Base-by-base conservation (phyloP, 768 basidiomycete genomes). In the Tricholomella constricta region DNA sequence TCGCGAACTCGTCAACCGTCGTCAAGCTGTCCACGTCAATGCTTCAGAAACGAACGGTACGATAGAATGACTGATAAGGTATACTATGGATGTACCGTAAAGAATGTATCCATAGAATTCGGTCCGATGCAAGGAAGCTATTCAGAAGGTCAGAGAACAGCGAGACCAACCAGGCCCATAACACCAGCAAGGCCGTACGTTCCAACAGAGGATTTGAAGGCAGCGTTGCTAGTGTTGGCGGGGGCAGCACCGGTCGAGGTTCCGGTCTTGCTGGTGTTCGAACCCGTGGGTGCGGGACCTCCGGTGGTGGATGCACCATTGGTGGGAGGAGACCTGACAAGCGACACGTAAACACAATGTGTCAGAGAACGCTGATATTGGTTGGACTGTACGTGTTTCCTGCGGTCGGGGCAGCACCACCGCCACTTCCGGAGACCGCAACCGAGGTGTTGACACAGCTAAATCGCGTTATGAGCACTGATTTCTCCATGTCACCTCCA, bases 81-180 rank as follows among this genome's bases (percentile, higher is more conserved):
- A 35, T 9, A 48, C 14, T 20, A 34, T 27, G n/a, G n/a, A 42
- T 19, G 15, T 26, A 17, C 7, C 15, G 6, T 25, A 43, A 49
- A 35, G 25, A 40, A 31, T 32, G 51, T 43, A 55, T 44, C 44
- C 27, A 41, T 38, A 44, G 48, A 20, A 6, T 50, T 52, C 25
- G 27, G 50, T 46, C 44, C 40, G 34, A 36, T 34, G 14, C 31
- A 26, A 35, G 12, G 31, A 48, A 23, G 34, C 25, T 6, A 31
- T 14, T 22, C 26, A 11, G 25, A 25, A 25, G 4, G 32, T 72
- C 67, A 81, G 49, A 82, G 70, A 19, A 84, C 68, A 44, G 72
- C 72, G 47, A 77, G 73, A 36, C 82, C 82, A 49, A 81, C 65
- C 38, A 83, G 59, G 19, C 82, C 81, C 63, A 85, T 66, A 32